Evolutionary conservation across 2,329 filamentous ascomycete genomes (phyloP).

Genomic region (Cordyceps tenuipes): DNA sequence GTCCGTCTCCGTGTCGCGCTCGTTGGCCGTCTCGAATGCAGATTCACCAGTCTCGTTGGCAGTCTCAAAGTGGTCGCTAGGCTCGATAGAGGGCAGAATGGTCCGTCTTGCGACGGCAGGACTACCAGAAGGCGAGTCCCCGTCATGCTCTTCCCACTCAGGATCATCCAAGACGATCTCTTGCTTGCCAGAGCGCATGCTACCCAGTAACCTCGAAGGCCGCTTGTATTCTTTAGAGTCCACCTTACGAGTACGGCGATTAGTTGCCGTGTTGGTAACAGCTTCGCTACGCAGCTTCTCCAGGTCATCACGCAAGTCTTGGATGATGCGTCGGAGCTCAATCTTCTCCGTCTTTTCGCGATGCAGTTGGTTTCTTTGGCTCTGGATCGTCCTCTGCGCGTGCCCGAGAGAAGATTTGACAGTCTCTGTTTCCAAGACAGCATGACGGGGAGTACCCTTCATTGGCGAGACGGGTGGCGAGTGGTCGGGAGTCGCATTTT

Average conservation of each 20-base stretch:
- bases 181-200: conserved; percentile 61
- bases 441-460: conserved; percentile 85
- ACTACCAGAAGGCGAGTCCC: conserved; percentile 17
- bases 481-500: conserved; percentile 73
- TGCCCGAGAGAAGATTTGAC: conserved; percentile 90
- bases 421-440: conserved; percentile 89
- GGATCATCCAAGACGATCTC: conserved; percentile 74
- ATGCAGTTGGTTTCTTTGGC: conserved; percentile 87
- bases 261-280: conserved; percentile 30
- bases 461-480: conserved; percentile 85
- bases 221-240: conserved; percentile 71
- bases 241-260: conserved; percentile 54
- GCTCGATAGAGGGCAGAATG: conserved; percentile 31
- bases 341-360: conserved; percentile 98
- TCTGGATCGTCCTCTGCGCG: conserved; percentile 93
- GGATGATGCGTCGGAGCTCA: conserved; percentile 87
- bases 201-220: conserved; percentile 68
- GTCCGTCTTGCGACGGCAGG: not conserved
- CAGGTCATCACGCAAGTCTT: conserved; percentile 88
- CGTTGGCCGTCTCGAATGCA: conserved; percentile 62
- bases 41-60: conserved; percentile 67
- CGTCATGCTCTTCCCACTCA: conserved; percentile 81
- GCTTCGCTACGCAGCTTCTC: conserved; percentile 58
- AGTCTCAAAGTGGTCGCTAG: conserved; percentile 67
- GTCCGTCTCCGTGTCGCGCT: conserved; percentile 79